Evolutionary conservation across 2,329 filamentous ascomycete genomes (phyloP), one percentile per base, ranked within the genome.

Genomic region (Alternaria ethzedia): DNA sequence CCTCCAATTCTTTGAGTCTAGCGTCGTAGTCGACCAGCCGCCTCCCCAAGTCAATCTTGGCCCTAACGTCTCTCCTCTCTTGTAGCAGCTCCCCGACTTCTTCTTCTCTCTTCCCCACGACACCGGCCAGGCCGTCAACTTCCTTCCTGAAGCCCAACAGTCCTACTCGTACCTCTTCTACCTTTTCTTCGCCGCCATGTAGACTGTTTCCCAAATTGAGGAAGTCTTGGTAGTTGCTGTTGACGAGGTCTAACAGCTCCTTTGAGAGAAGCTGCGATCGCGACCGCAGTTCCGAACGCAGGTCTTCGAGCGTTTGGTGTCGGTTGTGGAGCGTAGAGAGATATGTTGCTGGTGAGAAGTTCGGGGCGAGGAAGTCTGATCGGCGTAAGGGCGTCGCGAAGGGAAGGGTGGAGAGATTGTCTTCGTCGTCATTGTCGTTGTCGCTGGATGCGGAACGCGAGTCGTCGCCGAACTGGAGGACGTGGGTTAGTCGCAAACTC

Each of bases 251-350:
- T 17, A 99, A 86, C 3, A 99, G 86, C 82, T 99, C 96, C 66
- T 91, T 88, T 74, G 90, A 92, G 65, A 99, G 90, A 20, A 90
- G 86, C 70, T 92, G 88, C 70, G 90, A 92, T 56, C 96, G 87
- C 62, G 94, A 88, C 47, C 94, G 90, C 15, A 99, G 85, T 75
- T 99, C 96, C 6, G 90, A 83, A 36, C 95, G 92, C 30, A 99
- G 85, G 79, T 99, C 96, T 78, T 97, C 94, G 51, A 99, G 91
- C 0, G 95, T 97, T 80, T 99, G 96, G 79, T 99, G 96, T 2
- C 96, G 91, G 76, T 96, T 90, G 20, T 89, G 88, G 2, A 97
- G 86, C 2, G 91, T 90, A 8, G 90, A 94, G 81, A 99, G 90
- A 79, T 97, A 99, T 3, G 84, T 83, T 2, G 92, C 88, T 1